Conservation (phyloP, 495 filamentous ascomycete genomes). For the Astrothelium macrocarpum region DNA sequence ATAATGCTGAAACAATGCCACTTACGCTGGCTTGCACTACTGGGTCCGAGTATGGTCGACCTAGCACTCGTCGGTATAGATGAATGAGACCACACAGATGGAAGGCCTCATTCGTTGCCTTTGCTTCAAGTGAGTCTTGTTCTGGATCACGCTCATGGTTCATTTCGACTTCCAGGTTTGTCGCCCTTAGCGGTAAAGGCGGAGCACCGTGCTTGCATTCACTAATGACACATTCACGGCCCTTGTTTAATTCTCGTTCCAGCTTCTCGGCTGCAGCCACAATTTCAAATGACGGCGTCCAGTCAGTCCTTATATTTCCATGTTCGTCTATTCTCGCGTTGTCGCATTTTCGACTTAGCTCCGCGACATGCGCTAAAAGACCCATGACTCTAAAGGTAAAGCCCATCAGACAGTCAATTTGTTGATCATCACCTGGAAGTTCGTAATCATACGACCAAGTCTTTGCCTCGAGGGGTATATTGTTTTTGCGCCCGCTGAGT, state of each 20-base stretch:
- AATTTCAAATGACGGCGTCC: constrained; percentile 49
- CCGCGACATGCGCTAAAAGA: constrained; percentile 64
- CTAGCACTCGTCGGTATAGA: constrained; percentile 63
- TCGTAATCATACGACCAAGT: constrained; percentile 47
- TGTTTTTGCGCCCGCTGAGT: constrained; percentile 59
- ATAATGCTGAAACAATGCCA: constrained; percentile 51
- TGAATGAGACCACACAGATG: constrained; percentile 73
- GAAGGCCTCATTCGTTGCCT: constrained; percentile 71
- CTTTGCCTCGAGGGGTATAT: constrained; percentile 41
- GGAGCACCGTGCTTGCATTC: constrained; percentile 33
- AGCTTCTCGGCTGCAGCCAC: constrained; percentile 47
- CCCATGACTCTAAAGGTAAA: constrained; percentile 47
- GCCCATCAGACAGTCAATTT: constrained; percentile 65
- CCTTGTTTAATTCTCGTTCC: constrained; percentile 42
- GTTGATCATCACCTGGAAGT: constrained; percentile 31
- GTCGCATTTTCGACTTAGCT: constrained; percentile 63
- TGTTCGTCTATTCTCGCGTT: constrained; percentile 51
- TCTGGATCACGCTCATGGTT: constrained; percentile 36
- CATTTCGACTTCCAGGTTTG: constrained; percentile 26
- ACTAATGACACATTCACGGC: constrained; percentile 30
- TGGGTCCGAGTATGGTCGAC: constrained; percentile 42
- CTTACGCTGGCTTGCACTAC: constrained; percentile 56
- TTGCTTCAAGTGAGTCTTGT: constrained; percentile 46
- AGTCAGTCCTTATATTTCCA: constrained; percentile 42
- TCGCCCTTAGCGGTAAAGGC: constrained; percentile 9